A percentile compares a stretch with the other conserved stretches of the same genome.
These are phyloP conservation scores for Blumeria hordei DNA, from an alignment of 2,329 filamentous ascomycete species.

Conservation along the genomic window DNA sequence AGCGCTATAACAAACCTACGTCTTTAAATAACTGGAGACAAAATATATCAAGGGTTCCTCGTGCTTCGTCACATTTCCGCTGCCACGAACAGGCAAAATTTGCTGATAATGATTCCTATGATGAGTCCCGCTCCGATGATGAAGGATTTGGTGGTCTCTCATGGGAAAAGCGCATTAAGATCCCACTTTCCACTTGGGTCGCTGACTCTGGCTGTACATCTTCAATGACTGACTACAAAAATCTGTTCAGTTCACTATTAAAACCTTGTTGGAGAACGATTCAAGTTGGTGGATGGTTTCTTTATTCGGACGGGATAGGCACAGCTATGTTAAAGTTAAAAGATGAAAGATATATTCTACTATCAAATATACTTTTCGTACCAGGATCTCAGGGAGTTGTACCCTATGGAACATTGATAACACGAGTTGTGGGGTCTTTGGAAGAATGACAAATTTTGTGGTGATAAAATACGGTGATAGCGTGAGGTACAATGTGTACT, in stretches of 20 bases:
- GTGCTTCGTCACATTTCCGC: neutral
- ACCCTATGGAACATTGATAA: too few species aligned
- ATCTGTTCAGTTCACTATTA: neutral
- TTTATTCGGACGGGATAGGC: neutral
- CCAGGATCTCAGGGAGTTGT: too few species aligned
- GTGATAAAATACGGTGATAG: too few species aligned
- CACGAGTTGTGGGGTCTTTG: too few species aligned
- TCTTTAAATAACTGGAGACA: neutral
- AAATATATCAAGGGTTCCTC: neutral
- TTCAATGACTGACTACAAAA: neutral
- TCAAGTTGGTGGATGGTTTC: neutral
- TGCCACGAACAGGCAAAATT: neutral
- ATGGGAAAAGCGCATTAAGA: slow-evolving; percentile 1
- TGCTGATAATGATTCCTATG: neutral
- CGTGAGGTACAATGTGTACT: too few species aligned
- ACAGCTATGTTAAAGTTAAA: too few species aligned
- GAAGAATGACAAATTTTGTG: too few species aligned
- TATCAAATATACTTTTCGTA: neutral
- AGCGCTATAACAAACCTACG: neutral
- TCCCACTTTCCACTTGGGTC: neutral
- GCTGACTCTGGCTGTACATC: neutral
- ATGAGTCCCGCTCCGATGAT: neutral
- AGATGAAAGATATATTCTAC: neutral
- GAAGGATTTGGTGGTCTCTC: neutral
- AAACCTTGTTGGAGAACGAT: neutral